Evolutionary conservation across 2,329 filamentous ascomycete genomes (phyloP).

Genomic region (Leptodontidium sp.): DNA sequence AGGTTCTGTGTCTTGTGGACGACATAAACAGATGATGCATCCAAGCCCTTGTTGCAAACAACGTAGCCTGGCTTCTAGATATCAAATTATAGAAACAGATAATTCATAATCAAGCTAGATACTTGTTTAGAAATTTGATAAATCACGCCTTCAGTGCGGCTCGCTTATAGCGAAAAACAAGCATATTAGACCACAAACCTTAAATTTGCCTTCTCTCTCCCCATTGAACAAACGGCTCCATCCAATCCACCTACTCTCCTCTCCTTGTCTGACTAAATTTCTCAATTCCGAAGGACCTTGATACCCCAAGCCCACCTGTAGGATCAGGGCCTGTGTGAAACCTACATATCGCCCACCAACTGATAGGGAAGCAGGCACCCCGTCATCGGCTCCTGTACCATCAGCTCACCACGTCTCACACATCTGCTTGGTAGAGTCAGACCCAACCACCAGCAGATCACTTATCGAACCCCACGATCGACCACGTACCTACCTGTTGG

Average conservation of each 20-base stretch:
- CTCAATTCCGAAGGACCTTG: neutral
- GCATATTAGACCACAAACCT: slow-evolving; percentile 12
- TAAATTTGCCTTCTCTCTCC: neutral
- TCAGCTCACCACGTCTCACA: slow-evolving; percentile 9
- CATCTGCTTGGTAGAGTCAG: slow-evolving; percentile 6
- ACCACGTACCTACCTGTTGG: neutral
- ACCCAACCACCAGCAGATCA: neutral
- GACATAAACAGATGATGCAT: too few relatives aligned
- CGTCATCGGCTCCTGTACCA: neutral
- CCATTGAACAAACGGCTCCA: neutral
- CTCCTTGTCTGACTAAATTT: neutral
- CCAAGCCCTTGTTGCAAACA: too few relatives aligned
- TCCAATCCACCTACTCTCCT: neutral
- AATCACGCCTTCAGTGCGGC: neutral
- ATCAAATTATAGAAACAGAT: neutral
- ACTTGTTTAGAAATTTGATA: neutral
- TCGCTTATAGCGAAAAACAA: slow-evolving; percentile 14
- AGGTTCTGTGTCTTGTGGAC: neutral
- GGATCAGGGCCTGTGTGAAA: neutral
- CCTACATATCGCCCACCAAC: neutral
- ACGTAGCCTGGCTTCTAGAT: neutral
- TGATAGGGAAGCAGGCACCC: neutral
- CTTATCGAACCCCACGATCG: neutral
- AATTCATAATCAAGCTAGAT: neutral
- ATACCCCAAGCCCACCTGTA: neutral